These are phyloP conservation scores for Linaria vulgaris DNA, from an alignment of 257 asterid species.

Conservation along the genomic window DNA sequence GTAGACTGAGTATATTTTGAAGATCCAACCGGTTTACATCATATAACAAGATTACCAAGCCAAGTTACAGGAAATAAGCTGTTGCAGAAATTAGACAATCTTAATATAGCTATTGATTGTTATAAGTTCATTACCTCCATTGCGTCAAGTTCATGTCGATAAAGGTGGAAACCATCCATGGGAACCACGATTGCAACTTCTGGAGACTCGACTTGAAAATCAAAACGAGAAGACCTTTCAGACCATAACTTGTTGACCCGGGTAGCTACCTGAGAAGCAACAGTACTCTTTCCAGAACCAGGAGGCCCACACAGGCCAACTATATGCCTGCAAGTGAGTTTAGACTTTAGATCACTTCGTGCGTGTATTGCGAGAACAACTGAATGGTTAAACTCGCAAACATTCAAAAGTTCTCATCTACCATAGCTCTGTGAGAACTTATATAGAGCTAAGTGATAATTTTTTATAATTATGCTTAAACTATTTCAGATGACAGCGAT, in stretches of 20 bases:
- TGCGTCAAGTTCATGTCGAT: constrained; percentile 79
- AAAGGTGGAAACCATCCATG: constrained; percentile 98
- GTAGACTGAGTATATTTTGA: neutral
- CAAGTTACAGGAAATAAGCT: constrained; percentile 5
- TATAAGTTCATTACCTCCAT: constrained; percentile 90
- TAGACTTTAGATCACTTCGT: constrained; percentile 20
- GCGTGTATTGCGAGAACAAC: constrained; percentile 15
- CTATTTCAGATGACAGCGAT: neutral
- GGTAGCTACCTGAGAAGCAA: constrained; percentile 70
- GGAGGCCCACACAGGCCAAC: constrained; percentile 97
- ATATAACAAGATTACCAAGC: constrained; percentile 4
- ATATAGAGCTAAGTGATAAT: constrained; percentile 15
- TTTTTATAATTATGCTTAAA: constrained; percentile 10
- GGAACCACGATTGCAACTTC: constrained; percentile 81
- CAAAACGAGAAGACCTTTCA: constrained; percentile 51
- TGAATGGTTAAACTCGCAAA: constrained; percentile 1
- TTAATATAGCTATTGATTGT: constrained; percentile 20
- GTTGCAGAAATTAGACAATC: constrained; percentile 2
- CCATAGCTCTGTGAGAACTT: constrained; percentile 8
- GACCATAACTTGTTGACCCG: constrained; percentile 84
- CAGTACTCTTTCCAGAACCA: constrained; percentile 91
- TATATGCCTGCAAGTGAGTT: constrained; percentile 56
- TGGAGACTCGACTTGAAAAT: constrained; percentile 74
- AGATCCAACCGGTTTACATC: neutral
- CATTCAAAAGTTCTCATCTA: constrained; percentile 11